Evolutionary conservation across 2,329 filamentous ascomycete genomes (phyloP).

Genomic region (Ceratocystis smalleyi): DNA sequence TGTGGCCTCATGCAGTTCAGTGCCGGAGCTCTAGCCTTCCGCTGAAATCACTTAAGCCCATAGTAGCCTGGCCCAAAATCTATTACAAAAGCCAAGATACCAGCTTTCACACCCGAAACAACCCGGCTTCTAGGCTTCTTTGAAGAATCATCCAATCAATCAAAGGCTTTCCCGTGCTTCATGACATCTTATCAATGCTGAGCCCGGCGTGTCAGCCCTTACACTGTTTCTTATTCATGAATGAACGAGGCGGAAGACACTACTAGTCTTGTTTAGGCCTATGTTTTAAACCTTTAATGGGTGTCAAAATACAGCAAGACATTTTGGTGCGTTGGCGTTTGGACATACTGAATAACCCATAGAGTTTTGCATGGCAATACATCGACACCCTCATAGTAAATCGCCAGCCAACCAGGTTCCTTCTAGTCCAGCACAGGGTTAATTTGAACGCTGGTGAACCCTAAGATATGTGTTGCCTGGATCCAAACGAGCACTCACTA

Average conservation of each 20-base stretch:
- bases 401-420: background rate
- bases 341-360: background rate
- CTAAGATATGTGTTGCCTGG: background rate
- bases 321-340: background rate
- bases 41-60: background rate
- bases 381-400: background rate
- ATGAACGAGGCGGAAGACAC: background rate
- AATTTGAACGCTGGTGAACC: too few species aligned
- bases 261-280: background rate
- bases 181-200: background rate
- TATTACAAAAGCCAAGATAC: background rate
- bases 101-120: background rate
- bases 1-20: background rate
- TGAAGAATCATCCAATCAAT: background rate
- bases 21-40: background rate
- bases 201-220: background rate
- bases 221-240: background rate
- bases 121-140: background rate
- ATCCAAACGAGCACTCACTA: background rate
- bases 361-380: background rate
- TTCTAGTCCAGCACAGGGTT: background rate
- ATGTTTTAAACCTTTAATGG: background rate
- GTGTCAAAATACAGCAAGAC: background rate
- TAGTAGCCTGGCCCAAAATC: background rate
- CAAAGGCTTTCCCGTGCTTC: background rate